phyloP scores from a whole-genome alignment of 495 filamentous ascomycete genomes.

The Wilcoxina mikolae region DNA sequence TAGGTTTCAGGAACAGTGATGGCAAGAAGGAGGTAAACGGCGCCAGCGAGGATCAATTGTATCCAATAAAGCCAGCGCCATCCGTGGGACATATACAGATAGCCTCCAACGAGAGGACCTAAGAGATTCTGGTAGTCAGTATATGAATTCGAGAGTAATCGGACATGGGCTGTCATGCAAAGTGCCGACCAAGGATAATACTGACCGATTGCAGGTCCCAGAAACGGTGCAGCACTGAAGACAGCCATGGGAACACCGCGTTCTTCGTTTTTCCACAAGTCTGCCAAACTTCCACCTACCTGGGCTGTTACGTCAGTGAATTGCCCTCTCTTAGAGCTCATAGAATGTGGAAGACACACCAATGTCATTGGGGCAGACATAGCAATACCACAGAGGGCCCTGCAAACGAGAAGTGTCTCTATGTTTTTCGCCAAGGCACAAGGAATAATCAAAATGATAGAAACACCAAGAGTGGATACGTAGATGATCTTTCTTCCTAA shows the following conservation, averaged over 20 bases:
- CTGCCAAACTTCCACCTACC: constrained; percentile 62
- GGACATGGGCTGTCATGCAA: background rate
- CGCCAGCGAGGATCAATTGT: constrained; percentile 52
- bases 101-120: constrained; percentile 62
- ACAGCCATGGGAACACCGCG: constrained; percentile 76
- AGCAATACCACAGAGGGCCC: constrained; percentile 63
- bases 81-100: constrained; percentile 48
- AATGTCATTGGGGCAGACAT: constrained; percentile 75
- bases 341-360: constrained; percentile 22
- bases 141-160: background rate
- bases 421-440: constrained; percentile 63
- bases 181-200: no score
- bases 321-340: background rate
- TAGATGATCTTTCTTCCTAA: constrained; percentile 56
- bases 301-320: background rate
- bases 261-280: constrained; percentile 61
- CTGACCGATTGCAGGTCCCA: constrained; percentile 53
- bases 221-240: constrained; percentile 63
- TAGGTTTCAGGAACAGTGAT: constrained; percentile 76
- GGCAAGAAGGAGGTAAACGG: constrained; percentile 54
- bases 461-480: constrained; percentile 43
- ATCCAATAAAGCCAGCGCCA: constrained; percentile 86
- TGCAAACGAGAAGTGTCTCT: constrained; percentile 54
- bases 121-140: constrained; percentile 13
- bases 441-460: constrained; percentile 63